Base-by-base conservation (phyloP, 1,139 yeast genomes). In the Yamadazyma oceani region DNA sequence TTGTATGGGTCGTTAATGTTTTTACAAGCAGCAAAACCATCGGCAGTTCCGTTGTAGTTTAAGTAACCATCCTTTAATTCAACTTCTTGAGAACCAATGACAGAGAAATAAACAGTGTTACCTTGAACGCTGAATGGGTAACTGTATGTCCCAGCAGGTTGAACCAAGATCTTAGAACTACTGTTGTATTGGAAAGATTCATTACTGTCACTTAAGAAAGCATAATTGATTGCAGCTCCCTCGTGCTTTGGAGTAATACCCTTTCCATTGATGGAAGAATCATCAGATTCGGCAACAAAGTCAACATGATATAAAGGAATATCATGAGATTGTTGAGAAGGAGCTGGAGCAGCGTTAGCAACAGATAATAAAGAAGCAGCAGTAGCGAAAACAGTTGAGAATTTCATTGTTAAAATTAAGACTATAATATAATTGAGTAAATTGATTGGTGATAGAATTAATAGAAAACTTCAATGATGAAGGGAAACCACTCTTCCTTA, bases 151-250 rank as follows among this genome's bases (percentile, higher is more conserved):
- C 32, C 30, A 29, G 34, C 43, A 17, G 25, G 14, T 25, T 24
- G 35, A n/a, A 12, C 16, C 12, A 43, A 33, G 5, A 12, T 15
- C 5, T 29, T 12, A 8, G 31, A n/a, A 13, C 19, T 27, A 1
- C 26, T 11, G 27, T 44, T 25, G 33, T 38, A 45, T 5, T 26
- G 9, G 13, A 49, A 45, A 5, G 26, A 33, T 26, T 33, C 46
- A 24, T 50, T 39, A 19, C 39, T 40, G 13, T 34, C 45, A 19
- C 65, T 63, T 12, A 74, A 48, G 53, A 71, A 66, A 35, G 67
- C 51, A 54, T 71, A 75, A 60, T 71, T 65, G 49, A 75, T 57
- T 42, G 73, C 83, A 34, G 83, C 82, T 54, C 83, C 83, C 57
- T 73, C 80, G 52, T 75, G 82, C 32, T 46, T 45, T 22, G 64